Percentiles rank a stretch among this genome's conserved stretches.
Conservation (phyloP, 1,284 basidiomycete genomes). For the Ceratobasidium sp. region DNA sequence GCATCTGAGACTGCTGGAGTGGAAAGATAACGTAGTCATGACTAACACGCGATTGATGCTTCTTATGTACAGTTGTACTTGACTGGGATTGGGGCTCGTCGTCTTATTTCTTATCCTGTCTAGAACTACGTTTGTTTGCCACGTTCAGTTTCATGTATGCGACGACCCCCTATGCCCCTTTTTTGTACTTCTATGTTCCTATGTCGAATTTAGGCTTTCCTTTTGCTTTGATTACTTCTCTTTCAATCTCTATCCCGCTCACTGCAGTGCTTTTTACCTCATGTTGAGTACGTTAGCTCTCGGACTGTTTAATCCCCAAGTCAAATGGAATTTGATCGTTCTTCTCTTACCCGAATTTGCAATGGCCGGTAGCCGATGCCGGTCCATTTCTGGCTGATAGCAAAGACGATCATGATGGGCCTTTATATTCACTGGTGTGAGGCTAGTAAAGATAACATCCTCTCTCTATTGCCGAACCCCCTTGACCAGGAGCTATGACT, state of each 20-base stretch:
- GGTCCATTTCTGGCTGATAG: not conserved
- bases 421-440: too few relatives aligned
- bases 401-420: not conserved
- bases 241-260: not conserved
- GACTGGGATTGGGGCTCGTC: constrained; percentile 25
- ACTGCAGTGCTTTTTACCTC: constrained; percentile 5
- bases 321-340: constrained; percentile 11
- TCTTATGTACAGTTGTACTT: constrained; percentile 32
- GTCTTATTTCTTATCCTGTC: not conserved
- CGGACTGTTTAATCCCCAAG: not conserved
- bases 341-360: not conserved
- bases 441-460: not conserved
- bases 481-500: not conserved
- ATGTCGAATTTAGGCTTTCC: constrained; percentile 33
- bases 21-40: constrained; percentile 25
- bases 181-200: constrained; percentile 36
- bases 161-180: constrained; percentile 31
- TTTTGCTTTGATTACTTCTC: not conserved
- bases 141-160: constrained; percentile 8
- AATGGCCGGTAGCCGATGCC: not conserved
- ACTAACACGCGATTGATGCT: constrained; percentile 5
- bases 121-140: constrained; percentile 5
- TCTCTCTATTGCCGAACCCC: not conserved
- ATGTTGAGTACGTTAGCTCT: constrained; percentile 30
- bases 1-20: constrained; percentile 32